These are phyloP conservation scores for Saccharomyces paradoxus DNA, from an alignment of 805 yeast species.

Conservation along the genomic window DNA sequence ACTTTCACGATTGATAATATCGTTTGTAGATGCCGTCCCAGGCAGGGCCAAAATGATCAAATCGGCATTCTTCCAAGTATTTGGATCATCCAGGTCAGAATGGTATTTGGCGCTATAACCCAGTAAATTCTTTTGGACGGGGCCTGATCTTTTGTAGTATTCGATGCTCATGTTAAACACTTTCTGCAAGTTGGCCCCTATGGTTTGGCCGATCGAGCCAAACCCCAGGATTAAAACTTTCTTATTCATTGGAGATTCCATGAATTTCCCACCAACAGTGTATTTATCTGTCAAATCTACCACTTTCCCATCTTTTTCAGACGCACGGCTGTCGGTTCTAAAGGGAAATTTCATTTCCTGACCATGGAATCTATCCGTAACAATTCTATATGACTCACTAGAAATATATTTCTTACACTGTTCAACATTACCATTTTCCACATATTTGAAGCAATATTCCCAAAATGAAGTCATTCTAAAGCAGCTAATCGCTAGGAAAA, in stretches of 20 bases:
- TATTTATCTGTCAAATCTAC: conserved; percentile 36
- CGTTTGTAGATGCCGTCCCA: conserved; percentile 47
- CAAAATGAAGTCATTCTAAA: conserved; percentile 50
- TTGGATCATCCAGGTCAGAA: conserved; percentile 35
- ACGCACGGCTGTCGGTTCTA: conserved; percentile 12
- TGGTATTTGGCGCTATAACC: conserved; percentile 41
- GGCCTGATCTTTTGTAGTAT: conserved; percentile 49
- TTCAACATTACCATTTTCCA: conserved; percentile 37
- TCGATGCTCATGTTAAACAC: conserved; percentile 54
- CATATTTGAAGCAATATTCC: conserved; percentile 34
- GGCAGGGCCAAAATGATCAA: conserved; percentile 63
- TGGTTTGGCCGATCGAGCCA: conserved; percentile 63
- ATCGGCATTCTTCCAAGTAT: conserved; percentile 38
- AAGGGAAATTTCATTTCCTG: conserved; percentile 14
- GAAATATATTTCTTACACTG: conserved; percentile 36
- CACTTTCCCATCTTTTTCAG: conserved; percentile 11
- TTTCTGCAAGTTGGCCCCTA: conserved; percentile 47
- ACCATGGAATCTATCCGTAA: conserved; percentile 22
- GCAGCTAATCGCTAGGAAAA: conserved; percentile 48
- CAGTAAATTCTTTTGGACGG: conserved; percentile 32
- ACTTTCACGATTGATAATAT: conserved; percentile 43
- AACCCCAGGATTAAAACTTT: conserved; percentile 62
- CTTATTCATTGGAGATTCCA: conserved; percentile 49
- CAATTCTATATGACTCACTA: conserved; percentile 9
- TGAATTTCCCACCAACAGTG: conserved; percentile 37